Evolutionary conservation across 139 green algal genomes (phyloP).

Genomic region (Micractinium sp.): DNA sequence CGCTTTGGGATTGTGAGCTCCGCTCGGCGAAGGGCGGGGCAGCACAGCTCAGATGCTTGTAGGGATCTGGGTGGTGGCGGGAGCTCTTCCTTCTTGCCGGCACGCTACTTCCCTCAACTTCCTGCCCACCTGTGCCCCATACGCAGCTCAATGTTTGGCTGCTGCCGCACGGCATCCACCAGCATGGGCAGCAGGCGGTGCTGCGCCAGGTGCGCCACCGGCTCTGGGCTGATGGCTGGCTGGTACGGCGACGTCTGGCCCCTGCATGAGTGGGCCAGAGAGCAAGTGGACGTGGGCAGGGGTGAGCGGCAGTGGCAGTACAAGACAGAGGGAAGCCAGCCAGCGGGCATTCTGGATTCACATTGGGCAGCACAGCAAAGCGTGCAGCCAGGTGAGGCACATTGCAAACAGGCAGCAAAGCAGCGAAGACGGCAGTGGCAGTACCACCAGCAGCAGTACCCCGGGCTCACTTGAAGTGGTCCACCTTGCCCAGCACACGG

Average conservation of each 20-base stretch:
- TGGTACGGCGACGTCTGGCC: constrained; percentile 44
- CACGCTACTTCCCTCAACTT: background rate
- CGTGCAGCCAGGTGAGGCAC: background rate
- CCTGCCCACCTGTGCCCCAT: constrained; percentile 31
- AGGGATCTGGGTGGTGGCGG: too few species aligned
- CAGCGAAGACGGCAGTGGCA: background rate
- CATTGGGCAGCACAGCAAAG: background rate
- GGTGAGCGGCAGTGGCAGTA: too few species aligned
- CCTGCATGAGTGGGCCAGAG: constrained; percentile 2
- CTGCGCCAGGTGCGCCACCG: constrained; percentile 87
- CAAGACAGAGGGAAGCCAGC: too few species aligned
- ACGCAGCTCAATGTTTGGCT: constrained; percentile 32
- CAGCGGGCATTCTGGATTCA: too few species aligned
- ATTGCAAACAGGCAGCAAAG: too few species aligned
- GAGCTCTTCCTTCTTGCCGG: background rate
- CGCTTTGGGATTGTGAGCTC: too few species aligned
- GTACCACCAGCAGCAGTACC: background rate
- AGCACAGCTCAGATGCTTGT: background rate
- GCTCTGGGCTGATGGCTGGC: constrained; percentile 67
- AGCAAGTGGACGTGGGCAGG: background rate
- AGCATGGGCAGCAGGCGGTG: constrained; percentile 84
- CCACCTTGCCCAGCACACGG: constrained; percentile 73
- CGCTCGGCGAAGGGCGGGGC: too few species aligned
- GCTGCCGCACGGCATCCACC: constrained; percentile 4
- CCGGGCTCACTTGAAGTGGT: constrained; percentile 80